Conservation (phyloP, 1,284 basidiomycete genomes). For the Trametes sp. region DNA sequence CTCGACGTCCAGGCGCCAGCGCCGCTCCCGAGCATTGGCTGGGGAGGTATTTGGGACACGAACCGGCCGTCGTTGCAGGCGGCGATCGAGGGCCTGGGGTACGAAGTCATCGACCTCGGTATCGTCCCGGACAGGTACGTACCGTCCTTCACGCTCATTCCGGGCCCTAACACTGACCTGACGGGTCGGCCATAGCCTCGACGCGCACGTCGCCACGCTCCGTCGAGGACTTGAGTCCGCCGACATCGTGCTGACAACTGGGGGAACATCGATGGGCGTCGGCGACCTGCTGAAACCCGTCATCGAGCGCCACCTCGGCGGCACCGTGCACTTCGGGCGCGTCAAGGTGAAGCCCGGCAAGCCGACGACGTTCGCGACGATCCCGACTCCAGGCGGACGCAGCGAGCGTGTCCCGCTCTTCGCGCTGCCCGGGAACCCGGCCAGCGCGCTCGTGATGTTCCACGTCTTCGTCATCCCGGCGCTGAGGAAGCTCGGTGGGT, state of each 20-base stretch:
- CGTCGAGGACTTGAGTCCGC: conserved; percentile 63
- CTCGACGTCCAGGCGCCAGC: conserved; percentile 63
- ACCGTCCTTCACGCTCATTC: background rate
- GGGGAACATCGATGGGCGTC: conserved; percentile 92
- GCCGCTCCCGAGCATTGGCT: conserved; percentile 50
- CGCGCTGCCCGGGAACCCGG: conserved; percentile 89
- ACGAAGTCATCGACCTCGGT: conserved; percentile 82
- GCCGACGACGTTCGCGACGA: conserved; percentile 87
- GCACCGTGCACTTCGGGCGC: conserved; percentile 83
- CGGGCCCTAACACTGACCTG: background rate
- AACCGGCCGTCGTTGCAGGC: conserved; percentile 83
- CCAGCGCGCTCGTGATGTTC: conserved; percentile 89
- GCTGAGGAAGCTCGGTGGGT: conserved; percentile 77
- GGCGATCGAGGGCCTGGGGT: conserved; percentile 76
- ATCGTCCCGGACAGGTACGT: conserved; percentile 78
- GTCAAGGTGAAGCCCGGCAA: conserved; percentile 78
- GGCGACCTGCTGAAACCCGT: conserved; percentile 88
- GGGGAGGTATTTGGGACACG: conserved; percentile 83
- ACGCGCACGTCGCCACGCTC: conserved; percentile 67
- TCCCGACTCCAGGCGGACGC: conserved; percentile 52
- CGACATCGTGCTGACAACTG: conserved; percentile 84
- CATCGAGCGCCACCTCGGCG: conserved; percentile 79
- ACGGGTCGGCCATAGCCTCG: conserved; percentile 58
- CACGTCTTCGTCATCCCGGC: conserved; percentile 87
- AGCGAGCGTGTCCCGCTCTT: conserved; percentile 66